Percentiles rank a stretch among this genome's conserved stretches.
phyloP scores from a whole-genome alignment of 2,329 filamentous ascomycete genomes.

The Sodiomyces alkalinus region DNA sequence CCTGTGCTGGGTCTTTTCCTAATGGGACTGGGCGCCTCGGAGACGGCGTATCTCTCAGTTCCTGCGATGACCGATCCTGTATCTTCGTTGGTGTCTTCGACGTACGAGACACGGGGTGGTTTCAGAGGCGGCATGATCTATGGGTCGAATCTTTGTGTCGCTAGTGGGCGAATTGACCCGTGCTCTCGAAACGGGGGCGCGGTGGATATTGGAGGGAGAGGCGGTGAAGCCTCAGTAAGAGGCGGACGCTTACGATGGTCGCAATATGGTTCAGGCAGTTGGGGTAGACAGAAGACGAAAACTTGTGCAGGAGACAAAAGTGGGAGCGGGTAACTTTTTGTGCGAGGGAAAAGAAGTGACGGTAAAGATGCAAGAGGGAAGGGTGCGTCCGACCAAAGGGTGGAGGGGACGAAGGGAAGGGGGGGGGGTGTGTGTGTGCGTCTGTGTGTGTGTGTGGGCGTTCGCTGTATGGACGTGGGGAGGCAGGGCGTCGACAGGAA shows the following conservation, averaged over 20 bases:
- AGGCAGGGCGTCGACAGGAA: no score
- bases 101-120: constrained; percentile 22
- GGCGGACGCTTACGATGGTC: constrained; percentile 5
- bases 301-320: background rate
- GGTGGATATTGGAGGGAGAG: constrained; percentile 4
- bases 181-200: background rate
- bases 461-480: no score
- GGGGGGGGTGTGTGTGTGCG: no score
- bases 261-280: constrained; percentile 3
- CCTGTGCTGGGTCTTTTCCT: constrained; percentile 38
- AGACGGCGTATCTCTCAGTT: constrained; percentile 30
- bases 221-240: constrained; percentile 6
- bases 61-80: constrained; percentile 24
- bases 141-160: constrained; percentile 4
- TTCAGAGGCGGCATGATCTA: constrained; percentile 26
- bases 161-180: background rate
- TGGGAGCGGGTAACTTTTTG: constrained; percentile 10
- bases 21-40: constrained; percentile 26
- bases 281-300: constrained; percentile 3
- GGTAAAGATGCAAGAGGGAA: no score
- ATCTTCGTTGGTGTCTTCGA: constrained; percentile 39
- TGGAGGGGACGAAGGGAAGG: no score
- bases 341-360: constrained; percentile 4
- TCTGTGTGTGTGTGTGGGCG: no score
- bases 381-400: no score